These are phyloP conservation scores for Salix purpurea DNA, from an alignment of 345 rosid species.

Conservation along the genomic window DNA sequence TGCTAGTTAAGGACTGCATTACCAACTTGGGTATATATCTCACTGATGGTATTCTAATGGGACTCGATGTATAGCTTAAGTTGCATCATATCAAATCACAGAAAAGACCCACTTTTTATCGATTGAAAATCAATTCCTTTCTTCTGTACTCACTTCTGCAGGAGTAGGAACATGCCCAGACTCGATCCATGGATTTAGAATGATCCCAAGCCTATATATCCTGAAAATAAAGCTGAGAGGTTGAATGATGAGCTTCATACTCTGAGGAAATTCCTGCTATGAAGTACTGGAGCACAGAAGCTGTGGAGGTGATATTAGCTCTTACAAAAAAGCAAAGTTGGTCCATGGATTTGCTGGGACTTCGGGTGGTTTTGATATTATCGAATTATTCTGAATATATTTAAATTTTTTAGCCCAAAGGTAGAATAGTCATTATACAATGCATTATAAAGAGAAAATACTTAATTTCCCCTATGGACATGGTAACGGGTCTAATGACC, in stretches of 20 bases:
- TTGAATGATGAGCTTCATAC: background rate
- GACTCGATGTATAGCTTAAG: constrained; percentile 8
- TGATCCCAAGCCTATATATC: constrained; percentile 64
- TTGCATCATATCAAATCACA: background rate
- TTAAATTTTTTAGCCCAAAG: too few relatives aligned
- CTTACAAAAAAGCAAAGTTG: background rate
- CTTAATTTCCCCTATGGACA: too few relatives aligned
- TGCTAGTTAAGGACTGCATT: constrained; percentile 38
- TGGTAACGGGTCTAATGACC: too few relatives aligned
- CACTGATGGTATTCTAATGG: constrained; percentile 41
- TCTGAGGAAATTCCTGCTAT: background rate
- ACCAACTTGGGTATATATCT: constrained; percentile 29
- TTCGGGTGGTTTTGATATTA: too few relatives aligned
- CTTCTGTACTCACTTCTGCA: constrained; percentile 58
- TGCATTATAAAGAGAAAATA: too few relatives aligned
- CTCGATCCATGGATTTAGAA: constrained; percentile 66
- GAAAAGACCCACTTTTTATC: constrained; percentile 40
- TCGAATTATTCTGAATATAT: too few relatives aligned
- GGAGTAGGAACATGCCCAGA: constrained; percentile 57
- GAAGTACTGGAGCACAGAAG: background rate
- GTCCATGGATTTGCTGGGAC: background rate
- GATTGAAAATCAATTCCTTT: constrained; percentile 65
- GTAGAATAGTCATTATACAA: too few relatives aligned
- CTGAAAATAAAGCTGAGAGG: constrained; percentile 37
- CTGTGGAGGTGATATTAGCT: background rate